These are phyloP conservation scores for Fremontodendron californicum DNA, from an alignment of 345 rosid genomes.

Conservation along the genomic window DNA sequence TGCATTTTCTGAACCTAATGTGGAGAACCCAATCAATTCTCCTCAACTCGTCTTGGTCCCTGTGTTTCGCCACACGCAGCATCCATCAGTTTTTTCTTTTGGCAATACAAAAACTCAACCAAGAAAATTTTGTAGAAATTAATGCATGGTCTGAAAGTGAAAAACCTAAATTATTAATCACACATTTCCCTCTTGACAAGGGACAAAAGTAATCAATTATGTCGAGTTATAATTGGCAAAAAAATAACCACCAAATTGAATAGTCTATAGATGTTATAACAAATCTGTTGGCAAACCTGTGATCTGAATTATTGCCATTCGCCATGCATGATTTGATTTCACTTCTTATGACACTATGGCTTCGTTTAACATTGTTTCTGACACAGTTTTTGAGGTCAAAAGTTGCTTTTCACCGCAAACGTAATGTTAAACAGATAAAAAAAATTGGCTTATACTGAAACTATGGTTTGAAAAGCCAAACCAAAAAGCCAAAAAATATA, in stretches of 20 bases:
- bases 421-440: too few species aligned
- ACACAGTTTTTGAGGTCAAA: too few species aligned
- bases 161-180: neutral
- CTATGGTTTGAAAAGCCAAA: too few species aligned
- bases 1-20: neutral
- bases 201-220: neutral
- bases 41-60: neutral
- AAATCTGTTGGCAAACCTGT: too few species aligned
- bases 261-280: neutral
- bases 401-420: too few species aligned
- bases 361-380: too few species aligned
- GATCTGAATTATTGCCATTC: too few species aligned
- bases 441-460: too few species aligned
- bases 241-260: neutral
- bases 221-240: neutral
- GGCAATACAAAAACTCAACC: neutral
- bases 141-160: neutral
- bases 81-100: neutral
- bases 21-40: constrained; percentile 11
- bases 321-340: too few species aligned
- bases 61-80: neutral
- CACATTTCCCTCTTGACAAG: too few species aligned
- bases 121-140: neutral
- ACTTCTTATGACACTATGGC: too few species aligned
- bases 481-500: too few species aligned